phyloP scores from a whole-genome alignment of 352 stramenopile species.

The Salisapilia sapeloensis region DNA sequence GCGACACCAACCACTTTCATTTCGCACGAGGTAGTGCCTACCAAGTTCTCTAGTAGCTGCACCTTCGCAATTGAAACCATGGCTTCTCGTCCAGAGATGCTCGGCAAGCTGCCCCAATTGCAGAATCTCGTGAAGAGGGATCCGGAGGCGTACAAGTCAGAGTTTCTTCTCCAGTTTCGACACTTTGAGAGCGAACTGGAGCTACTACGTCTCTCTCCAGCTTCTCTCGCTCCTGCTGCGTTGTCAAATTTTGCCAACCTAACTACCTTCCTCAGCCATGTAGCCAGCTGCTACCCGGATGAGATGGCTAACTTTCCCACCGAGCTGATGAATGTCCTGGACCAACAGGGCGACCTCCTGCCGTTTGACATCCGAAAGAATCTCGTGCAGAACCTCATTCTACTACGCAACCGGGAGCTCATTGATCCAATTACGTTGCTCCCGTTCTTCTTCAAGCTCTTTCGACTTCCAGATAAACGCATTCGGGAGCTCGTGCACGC shows the following conservation, averaged over 20 bases:
- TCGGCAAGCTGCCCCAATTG: conserved; percentile 87
- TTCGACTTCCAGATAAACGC: conserved; percentile 92
- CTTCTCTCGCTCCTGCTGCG: conserved; percentile 81
- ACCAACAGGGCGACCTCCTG: conserved; percentile 80
- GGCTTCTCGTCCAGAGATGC: conserved; percentile 68
- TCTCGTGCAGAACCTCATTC: conserved; percentile 91
- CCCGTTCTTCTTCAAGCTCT: conserved; percentile 95
- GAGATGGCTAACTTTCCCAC: conserved; percentile 76
- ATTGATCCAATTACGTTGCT: conserved; percentile 86
- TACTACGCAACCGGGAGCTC: conserved; percentile 91
- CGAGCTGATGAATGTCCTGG: conserved; percentile 89
- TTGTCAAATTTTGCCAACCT: conserved; percentile 92
- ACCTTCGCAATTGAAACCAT: conserved; percentile 7
- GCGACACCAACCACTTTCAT: too few relatives aligned
- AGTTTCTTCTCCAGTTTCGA: conserved; percentile 95
- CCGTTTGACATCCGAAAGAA: conserved; percentile 85
- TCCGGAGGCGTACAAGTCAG: conserved; percentile 87
- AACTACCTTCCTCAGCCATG: conserved; percentile 93
- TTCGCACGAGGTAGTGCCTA: too few relatives aligned
- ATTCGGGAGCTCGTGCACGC: conserved; percentile 89
- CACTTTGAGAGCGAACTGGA: conserved; percentile 93
- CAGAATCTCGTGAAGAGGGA: conserved; percentile 99
- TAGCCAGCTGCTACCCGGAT: conserved; percentile 77
- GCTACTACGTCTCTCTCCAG: conserved; percentile 88
- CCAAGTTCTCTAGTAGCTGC: not conserved